Evolutionary conservation across 371 early-diverging fungal genomes (phyloP).

Genomic region (Mortierella polycephala): DNA sequence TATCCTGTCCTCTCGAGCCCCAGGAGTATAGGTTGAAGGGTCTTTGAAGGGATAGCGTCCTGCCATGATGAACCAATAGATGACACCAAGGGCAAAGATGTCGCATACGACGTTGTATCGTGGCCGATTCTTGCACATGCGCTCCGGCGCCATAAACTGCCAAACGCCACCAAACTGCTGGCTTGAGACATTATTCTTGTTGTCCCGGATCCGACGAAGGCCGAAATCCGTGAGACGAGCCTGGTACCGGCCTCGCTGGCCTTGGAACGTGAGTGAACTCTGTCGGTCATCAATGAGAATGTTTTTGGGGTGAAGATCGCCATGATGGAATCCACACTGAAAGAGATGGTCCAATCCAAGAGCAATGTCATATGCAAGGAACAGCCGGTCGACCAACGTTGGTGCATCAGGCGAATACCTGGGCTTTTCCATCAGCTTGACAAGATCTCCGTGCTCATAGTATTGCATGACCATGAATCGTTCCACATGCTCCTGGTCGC

Average conservation of each 20-base stretch:
- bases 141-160: conserved; percentile 52
- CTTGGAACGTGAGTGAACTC: not conserved
- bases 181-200: conserved; percentile 33
- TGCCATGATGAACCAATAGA: conserved; percentile 43
- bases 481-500: conserved; percentile 17
- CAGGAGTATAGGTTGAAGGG: conserved; percentile 6
- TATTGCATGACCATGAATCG: conserved; percentile 51
- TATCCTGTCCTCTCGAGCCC: conserved; percentile 21
- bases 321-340: conserved; percentile 45
- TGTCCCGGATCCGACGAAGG: conserved; percentile 33
- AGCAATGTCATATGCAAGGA: conserved; percentile 43
- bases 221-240: conserved; percentile 53
- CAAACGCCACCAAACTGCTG: conserved; percentile 46
- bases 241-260: conserved; percentile 30
- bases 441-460: conserved; percentile 41
- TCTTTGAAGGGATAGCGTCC: conserved; percentile 42
- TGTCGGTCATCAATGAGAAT: conserved; percentile 35
- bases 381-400: conserved; percentile 24
- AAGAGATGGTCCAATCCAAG: conserved; percentile 37
- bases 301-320: conserved; percentile 51
- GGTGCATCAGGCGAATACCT: conserved; percentile 20
- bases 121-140: conserved; percentile 35
- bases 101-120: conserved; percentile 41
- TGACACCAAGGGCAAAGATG: conserved; percentile 44
- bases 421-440: conserved; percentile 18